Percentiles rank a stretch among this genome's conserved stretches.
Evolutionary conservation across 805 yeast species (phyloP).

Genomic region (Grigorovia transvaalensis): DNA sequence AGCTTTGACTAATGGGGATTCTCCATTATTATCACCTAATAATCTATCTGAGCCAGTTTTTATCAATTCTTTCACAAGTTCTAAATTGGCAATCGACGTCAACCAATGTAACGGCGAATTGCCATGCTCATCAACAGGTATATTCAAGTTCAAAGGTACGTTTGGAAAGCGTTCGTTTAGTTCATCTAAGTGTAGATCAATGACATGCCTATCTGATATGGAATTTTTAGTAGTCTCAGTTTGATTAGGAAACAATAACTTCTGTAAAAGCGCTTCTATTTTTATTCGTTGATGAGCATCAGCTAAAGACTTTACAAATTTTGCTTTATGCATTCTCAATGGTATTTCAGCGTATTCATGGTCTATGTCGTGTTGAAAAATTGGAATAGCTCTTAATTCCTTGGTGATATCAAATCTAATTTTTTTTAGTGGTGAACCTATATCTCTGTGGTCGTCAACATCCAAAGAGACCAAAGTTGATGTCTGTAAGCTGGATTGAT

Average conservation of each 20-base stretch:
- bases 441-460: constrained; percentile 10
- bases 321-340: constrained; percentile 3
- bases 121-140: constrained; percentile 86
- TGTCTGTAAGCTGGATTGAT: neutral
- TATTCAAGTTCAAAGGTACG: constrained; percentile 47
- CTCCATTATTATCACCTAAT: constrained; percentile 73
- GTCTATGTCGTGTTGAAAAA: constrained; percentile 13
- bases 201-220: neutral
- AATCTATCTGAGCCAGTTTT: constrained; percentile 52
- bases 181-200: constrained; percentile 17
- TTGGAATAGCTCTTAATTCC: constrained; percentile 5
- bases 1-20: constrained; percentile 76
- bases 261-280: constrained; percentile 24
- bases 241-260: constrained; percentile 21
- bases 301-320: neutral
- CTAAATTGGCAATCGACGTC: constrained; percentile 72
- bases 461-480: neutral
- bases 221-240: neutral
- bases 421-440: constrained; percentile 23
- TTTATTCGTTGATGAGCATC: constrained; percentile 19
- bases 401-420: constrained; percentile 7
- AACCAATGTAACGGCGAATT: constrained; percentile 96
- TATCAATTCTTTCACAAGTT: constrained; percentile 60
- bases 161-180: constrained; percentile 18
- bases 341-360: constrained; percentile 6